Evolutionary conservation across 2,329 filamentous ascomycete species (phyloP).

Genomic region (Beauveria brongniartii): DNA sequence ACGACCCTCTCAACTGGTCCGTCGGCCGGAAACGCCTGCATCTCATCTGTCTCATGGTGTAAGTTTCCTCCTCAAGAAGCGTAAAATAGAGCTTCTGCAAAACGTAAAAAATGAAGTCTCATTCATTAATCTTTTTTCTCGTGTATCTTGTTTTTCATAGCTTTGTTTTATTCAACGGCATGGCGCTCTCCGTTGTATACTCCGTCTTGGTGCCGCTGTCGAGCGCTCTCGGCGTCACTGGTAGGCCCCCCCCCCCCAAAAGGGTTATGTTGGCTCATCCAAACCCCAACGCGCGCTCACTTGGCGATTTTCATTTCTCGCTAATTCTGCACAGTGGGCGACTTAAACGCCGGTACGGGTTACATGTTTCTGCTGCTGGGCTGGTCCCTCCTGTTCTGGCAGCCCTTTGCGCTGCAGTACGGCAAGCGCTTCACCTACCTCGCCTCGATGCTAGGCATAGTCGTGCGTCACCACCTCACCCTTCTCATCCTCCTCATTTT

Average conservation of each 20-base stretch:
- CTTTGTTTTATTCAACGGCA: conserved; percentile 32
- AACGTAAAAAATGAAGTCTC: too few species aligned
- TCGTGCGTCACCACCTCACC: conserved; percentile 15
- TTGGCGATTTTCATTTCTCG: too few species aligned
- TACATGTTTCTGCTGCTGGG: conserved; percentile 38
- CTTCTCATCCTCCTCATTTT: too few species aligned
- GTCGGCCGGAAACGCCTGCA: conserved; percentile 19
- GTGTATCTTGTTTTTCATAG: conserved; percentile 13
- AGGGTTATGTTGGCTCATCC: too few species aligned
- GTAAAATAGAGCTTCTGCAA: too few species aligned
- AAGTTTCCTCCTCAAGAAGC: conserved; percentile 8
- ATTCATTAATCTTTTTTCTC: too few species aligned
- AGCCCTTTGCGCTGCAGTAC: conserved; percentile 37
- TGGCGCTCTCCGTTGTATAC: conserved; percentile 31
- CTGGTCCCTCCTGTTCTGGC: conserved; percentile 38
- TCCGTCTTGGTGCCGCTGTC: conserved; percentile 30
- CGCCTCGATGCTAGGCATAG: conserved; percentile 25
- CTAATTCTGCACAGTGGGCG: conserved; percentile 15
- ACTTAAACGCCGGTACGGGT: conserved; percentile 32
- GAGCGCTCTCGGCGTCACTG: conserved; percentile 22
- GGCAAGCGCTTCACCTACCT: conserved; percentile 34
- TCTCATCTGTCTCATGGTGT: conserved; percentile 24
- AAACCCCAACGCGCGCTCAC: too few species aligned
- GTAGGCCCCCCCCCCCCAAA: background rate
- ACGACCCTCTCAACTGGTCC: conserved; percentile 46